A percentile compares a stretch with the other conserved stretches of the same genome.
phyloP scores from a whole-genome alignment of 2,329 filamentous ascomycete genomes.

The Furcasterigmium furcatum region DNA sequence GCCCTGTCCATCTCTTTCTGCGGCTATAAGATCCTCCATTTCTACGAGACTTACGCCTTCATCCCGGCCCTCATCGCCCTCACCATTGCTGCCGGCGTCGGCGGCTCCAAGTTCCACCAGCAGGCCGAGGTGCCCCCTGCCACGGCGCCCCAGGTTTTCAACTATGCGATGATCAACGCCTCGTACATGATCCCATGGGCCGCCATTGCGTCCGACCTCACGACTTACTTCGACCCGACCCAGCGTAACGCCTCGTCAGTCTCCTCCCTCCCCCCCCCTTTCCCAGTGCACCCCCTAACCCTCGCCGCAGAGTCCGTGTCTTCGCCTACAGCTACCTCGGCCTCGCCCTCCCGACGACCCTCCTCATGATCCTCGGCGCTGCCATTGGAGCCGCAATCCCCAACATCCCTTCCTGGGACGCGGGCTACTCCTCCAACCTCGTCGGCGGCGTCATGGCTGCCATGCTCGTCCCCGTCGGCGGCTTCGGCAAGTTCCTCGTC shows the following conservation, averaged over 20 bases:
- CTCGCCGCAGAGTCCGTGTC: slow-evolving; percentile 44
- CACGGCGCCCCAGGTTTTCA: slow-evolving; percentile 43
- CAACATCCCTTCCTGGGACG: slow-evolving; percentile 50
- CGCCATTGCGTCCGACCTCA: slow-evolving; percentile 56
- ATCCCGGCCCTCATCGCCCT: slow-evolving; percentile 53
- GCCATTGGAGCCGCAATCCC: slow-evolving; percentile 60
- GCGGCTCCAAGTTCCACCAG: slow-evolving; percentile 43
- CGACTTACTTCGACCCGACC: slow-evolving; percentile 57
- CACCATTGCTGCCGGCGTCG: slow-evolving; percentile 50
- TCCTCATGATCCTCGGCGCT: slow-evolving; percentile 60
- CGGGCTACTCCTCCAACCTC: slow-evolving; percentile 47
- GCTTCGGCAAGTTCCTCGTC: slow-evolving; percentile 60
- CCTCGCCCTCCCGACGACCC: slow-evolving; percentile 49
- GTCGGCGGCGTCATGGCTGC: slow-evolving; percentile 58
- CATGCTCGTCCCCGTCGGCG: slow-evolving; percentile 54
- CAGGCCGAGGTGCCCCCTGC: slow-evolving; percentile 38
- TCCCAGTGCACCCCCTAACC: slow-evolving; percentile 30
- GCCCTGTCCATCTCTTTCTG: slow-evolving; percentile 60
- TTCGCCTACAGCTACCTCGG: slow-evolving; percentile 57
- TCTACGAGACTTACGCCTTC: slow-evolving; percentile 56
- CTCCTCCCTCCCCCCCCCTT: not conserved
- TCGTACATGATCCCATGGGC: slow-evolving; percentile 63
- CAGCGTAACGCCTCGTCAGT: slow-evolving; percentile 40
- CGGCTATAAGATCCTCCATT: slow-evolving; percentile 54
- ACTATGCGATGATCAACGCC: slow-evolving; percentile 59